These are phyloP conservation scores for Termitomyces sp. DNA, from an alignment of 768 basidiomycete species.

Conservation along the genomic window DNA sequence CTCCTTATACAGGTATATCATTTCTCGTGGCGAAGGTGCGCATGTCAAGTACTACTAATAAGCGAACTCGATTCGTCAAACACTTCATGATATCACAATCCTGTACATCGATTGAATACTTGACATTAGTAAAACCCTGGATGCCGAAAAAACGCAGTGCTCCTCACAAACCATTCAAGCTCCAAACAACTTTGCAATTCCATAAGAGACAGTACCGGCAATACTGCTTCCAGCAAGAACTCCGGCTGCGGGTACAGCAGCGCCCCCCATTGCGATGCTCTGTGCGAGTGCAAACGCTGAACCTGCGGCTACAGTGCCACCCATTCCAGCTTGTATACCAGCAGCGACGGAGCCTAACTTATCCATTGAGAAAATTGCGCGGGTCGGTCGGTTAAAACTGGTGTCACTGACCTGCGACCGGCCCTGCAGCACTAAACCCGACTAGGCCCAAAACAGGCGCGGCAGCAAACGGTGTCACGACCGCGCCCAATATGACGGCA, in stretches of 20 bases:
- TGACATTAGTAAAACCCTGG: neutral
- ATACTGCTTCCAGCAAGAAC: constrained; percentile 2
- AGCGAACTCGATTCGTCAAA: neutral
- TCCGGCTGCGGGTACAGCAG: neutral
- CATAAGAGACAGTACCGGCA: neutral
- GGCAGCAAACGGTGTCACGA: neutral
- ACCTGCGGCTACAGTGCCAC: constrained; percentile 1
- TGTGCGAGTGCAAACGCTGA: constrained; percentile 14
- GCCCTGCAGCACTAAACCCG: neutral
- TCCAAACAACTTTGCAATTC: neutral
- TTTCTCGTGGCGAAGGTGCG: neutral
- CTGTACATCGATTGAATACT: neutral
- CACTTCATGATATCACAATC: neutral
- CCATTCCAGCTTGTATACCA: constrained; percentile 1
- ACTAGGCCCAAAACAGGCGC: neutral
- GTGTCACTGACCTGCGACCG: constrained; percentile 1
- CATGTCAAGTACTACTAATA: neutral
- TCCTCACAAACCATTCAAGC: neutral
- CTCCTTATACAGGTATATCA: neutral
- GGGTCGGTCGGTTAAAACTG: neutral
- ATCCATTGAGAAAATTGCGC: neutral
- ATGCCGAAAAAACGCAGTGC: neutral
- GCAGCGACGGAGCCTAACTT: constrained; percentile 1
- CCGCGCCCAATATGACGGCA: neutral
- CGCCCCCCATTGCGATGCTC: constrained; percentile 15